Conservation (phyloP, 805 yeast species). For the Candida sanyiensis region DNA sequence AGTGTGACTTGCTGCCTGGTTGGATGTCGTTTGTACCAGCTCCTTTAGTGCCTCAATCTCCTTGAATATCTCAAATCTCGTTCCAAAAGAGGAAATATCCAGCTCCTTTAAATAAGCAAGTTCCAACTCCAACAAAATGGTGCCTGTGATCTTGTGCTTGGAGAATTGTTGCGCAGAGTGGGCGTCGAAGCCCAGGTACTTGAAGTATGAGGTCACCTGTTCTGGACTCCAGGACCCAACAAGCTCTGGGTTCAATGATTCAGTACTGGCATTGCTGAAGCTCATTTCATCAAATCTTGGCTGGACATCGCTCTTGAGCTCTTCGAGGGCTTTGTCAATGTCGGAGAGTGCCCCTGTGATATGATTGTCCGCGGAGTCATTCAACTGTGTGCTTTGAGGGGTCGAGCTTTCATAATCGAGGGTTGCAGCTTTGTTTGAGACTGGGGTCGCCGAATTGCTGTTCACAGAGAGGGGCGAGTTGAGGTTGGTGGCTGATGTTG, state of each 20-base stretch:
- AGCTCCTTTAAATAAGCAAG: constrained; percentile 82
- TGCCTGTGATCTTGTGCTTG: constrained; percentile 84
- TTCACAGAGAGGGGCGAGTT: constrained; percentile 16
- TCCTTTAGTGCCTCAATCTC: constrained; percentile 68
- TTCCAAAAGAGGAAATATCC: constrained; percentile 90
- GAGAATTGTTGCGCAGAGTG: constrained; percentile 75
- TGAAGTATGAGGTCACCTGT: constrained; percentile 77
- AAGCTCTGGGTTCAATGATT: constrained; percentile 40
- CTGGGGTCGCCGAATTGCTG: constrained; percentile 3
- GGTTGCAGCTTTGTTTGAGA: constrained; percentile 1
- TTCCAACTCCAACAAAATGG: constrained; percentile 79
- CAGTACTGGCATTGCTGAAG: constrained; percentile 17
- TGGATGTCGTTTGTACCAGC: constrained; percentile 11
- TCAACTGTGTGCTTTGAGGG: background rate
- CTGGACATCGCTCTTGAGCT: constrained; percentile 37
- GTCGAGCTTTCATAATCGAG: constrained; percentile 2
- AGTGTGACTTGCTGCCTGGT: constrained; percentile 2
- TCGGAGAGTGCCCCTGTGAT: constrained; percentile 57
- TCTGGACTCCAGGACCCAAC: constrained; percentile 75
- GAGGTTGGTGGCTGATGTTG: constrained; percentile 16
- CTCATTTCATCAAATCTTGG: constrained; percentile 12
- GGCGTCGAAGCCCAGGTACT: constrained; percentile 64
- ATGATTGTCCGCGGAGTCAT: constrained; percentile 24
- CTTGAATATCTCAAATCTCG: constrained; percentile 85
- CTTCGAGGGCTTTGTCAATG: constrained; percentile 68